phyloP scores from a whole-genome alignment of 2,329 filamentous ascomycete species.

The Metarhizium humberi region DNA sequence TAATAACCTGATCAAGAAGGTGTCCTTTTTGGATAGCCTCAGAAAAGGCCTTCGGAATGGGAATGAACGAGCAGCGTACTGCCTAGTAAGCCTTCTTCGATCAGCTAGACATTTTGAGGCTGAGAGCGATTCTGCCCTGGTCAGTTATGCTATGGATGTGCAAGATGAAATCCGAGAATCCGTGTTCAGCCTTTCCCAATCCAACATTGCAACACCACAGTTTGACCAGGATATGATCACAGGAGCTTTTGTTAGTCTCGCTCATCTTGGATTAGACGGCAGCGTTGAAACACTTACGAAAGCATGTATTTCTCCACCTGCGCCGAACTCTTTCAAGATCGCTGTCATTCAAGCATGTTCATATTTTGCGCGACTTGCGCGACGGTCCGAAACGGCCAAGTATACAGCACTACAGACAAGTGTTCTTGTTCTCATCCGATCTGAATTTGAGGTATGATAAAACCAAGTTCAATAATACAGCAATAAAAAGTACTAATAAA shows the following conservation, averaged over 20 bases:
- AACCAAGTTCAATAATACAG: not conserved
- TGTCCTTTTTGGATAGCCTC: constrained; percentile 53
- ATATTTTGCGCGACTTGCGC: constrained; percentile 52
- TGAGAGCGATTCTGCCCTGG: constrained; percentile 52
- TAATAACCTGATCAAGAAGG: constrained; percentile 54
- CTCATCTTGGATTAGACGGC: constrained; percentile 51
- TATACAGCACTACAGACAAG: constrained; percentile 47
- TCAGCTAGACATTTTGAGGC: constrained; percentile 54
- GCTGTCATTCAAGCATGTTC: constrained; percentile 53
- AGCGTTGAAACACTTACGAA: constrained; percentile 48
- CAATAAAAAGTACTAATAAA: not conserved
- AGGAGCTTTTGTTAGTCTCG: constrained; percentile 55
- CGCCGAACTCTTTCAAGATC: constrained; percentile 52
- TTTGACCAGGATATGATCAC: constrained; percentile 59
- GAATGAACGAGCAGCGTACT: constrained; percentile 59
- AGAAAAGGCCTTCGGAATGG: constrained; percentile 54
- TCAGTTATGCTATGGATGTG: constrained; percentile 61
- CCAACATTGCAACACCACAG: constrained; percentile 34
- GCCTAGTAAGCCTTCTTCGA: constrained; percentile 51
- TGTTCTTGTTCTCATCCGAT: constrained; percentile 44
- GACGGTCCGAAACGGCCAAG: constrained; percentile 35
- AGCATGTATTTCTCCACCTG: constrained; percentile 44
- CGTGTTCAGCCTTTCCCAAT: constrained; percentile 46
- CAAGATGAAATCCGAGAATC: constrained; percentile 60
- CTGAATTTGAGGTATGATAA: not conserved